Evolutionary conservation across 208 protist genomes (phyloP), one percentile per base, ranked within the genome.

Genomic region (Blechomonas ayalai): DNA sequence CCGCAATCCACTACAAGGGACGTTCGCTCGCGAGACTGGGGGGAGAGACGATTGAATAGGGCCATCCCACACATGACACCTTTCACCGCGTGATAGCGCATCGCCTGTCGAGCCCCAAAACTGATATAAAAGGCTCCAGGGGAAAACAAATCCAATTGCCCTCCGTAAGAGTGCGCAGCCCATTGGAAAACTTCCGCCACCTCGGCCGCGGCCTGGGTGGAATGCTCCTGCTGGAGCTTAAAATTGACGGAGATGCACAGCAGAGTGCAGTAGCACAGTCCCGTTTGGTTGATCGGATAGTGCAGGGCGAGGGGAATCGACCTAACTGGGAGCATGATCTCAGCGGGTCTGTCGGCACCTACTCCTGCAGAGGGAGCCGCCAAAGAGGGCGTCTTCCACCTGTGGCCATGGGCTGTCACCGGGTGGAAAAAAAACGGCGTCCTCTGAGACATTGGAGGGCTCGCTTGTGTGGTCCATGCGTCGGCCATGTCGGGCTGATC

Each of bases 121-220:
- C 46, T 73, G 23, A 65, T 28, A 44, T 66, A 56, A 26, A 82
- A 35, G 19, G 70, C 45, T 49, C 73, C 67, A 1, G 73, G 56
- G 33, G 37, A 25, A 24, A 73, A 60, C 1, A 70, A 32, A 42
- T 82, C 67, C 19, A 66, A 59, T 19, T 33, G 23, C 12, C 65
- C 67, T 48, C 57, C 59, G 53, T 73, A 82, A 28, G 56, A 56
- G 49, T 48, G 33, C 26, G 60, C 57, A 19, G 52, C 42, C 13
- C 52, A 26, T 18, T 48, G 37, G 9, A 62, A 25, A 8, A 59
- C 26, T 38, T 69, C 54, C 40, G 66, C 26, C 25, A 70, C 60
- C 28, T 49, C 51, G 0, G 49, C 47, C 16, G 60, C 28, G 28
- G 69, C 29, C n/a, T 20, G 48, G 13, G 56, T 18, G 32, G 43